Percentiles rank a stretch among this genome's conserved stretches.
Evolutionary conservation across 306 rosid species (phyloP).

Genomic region (Cicer yamashitae): DNA sequence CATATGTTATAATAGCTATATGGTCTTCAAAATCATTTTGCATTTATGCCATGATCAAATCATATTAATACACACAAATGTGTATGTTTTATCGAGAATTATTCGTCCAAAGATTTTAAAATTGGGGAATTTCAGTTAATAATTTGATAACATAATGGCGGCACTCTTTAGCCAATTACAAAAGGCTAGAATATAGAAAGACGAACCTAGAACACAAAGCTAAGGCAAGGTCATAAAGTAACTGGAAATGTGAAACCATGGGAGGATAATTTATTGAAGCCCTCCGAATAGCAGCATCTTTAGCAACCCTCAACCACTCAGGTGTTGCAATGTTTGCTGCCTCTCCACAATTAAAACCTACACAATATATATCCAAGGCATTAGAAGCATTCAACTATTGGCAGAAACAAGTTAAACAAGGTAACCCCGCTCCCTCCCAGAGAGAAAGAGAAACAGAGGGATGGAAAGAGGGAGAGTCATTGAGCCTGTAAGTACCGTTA

Average conservation of each 20-base stretch:
- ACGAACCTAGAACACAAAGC: slow-evolving; percentile 91
- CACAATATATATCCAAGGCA: slow-evolving; percentile 42
- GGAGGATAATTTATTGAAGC: slow-evolving; percentile 97
- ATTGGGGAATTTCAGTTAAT: slow-evolving; percentile 25
- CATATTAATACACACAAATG: slow-evolving; percentile 4
- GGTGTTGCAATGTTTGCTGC: slow-evolving; percentile 99
- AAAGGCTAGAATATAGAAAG: slow-evolving; percentile 33
- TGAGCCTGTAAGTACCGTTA: slow-evolving; percentile 20
- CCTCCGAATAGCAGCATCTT: slow-evolving; percentile 97
- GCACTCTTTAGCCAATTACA: slow-evolving; percentile 34
- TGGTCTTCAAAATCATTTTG: slow-evolving; percentile 34
- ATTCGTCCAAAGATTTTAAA: slow-evolving; percentile 28
- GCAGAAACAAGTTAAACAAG: slow-evolving; percentile 14
- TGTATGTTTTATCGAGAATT: slow-evolving; percentile 25
- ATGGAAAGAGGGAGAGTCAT: background rate
- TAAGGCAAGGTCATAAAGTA: slow-evolving; percentile 97
- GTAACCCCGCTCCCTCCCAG: background rate
- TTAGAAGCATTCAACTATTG: slow-evolving; percentile 46
- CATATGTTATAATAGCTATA: slow-evolving; percentile 28
- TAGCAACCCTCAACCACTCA: slow-evolving; percentile 97
- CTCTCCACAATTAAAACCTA: slow-evolving; percentile 97
- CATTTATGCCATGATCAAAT: slow-evolving; percentile 38
- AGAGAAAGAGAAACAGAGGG: background rate
- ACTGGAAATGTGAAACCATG: slow-evolving; percentile 97
- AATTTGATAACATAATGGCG: slow-evolving; percentile 23